Conservation (phyloP, 2,329 filamentous ascomycete species). For the Capronia americana region DNA sequence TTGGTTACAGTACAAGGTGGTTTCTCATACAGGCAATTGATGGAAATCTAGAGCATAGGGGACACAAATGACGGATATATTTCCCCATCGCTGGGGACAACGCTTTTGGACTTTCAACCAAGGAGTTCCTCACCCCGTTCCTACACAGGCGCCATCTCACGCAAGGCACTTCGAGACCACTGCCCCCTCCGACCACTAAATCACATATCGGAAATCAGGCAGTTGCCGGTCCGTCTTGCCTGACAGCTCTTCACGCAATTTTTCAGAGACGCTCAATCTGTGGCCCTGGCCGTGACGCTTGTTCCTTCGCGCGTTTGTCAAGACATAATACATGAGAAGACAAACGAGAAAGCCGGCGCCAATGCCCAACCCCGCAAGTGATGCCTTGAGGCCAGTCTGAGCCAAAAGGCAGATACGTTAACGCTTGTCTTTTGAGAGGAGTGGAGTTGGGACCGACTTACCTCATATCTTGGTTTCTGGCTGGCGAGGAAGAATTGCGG, state of each 20-base stretch:
- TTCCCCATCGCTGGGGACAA: neutral
- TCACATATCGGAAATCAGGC: constrained; percentile 46
- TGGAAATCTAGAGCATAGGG: neutral
- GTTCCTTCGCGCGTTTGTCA: constrained; percentile 45
- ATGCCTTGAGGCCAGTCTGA: constrained; percentile 46
- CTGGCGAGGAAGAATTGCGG: constrained; percentile 59
- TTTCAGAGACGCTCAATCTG: constrained; percentile 41
- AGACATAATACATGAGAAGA: constrained; percentile 43
- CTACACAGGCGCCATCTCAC: neutral
- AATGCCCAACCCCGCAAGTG: constrained; percentile 42
- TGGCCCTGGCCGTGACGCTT: constrained; percentile 40
- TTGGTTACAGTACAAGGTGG: neutral
- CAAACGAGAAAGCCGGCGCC: constrained; percentile 44
- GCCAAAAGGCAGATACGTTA: constrained; percentile 36
- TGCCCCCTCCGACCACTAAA: constrained; percentile 31
- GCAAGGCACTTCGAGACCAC: neutral
- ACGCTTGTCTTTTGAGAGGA: constrained; percentile 37
- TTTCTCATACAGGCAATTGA: neutral
- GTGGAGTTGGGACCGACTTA: constrained; percentile 9
- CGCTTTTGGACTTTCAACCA: neutral
- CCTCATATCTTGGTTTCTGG: constrained; percentile 57
- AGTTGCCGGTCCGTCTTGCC: constrained; percentile 48
- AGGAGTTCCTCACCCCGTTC: neutral
- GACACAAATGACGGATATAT: neutral
- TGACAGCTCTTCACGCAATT: constrained; percentile 44